These are phyloP conservation scores for Kodamaea alishanica DNA, from an alignment of 1,139 yeast genomes.

Conservation along the genomic window DNA sequence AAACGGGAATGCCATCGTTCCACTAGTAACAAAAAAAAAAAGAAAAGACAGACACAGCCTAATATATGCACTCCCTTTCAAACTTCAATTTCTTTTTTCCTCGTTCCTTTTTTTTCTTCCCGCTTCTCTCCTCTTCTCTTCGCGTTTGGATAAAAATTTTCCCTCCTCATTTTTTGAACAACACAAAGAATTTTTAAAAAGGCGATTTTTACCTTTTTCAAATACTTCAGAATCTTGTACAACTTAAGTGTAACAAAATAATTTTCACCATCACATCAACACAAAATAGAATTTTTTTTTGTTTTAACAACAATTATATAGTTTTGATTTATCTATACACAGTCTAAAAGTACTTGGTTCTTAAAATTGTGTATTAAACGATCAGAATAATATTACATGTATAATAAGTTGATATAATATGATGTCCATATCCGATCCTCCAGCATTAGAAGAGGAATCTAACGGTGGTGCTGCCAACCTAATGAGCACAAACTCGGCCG, in stretches of 20 bases:
- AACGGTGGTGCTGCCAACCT: constrained; percentile 1
- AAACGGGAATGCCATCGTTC: no score
- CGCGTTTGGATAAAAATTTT: not conserved
- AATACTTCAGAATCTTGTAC: constrained; percentile 7
- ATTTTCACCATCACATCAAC: no score
- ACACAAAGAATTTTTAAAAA: not conserved
- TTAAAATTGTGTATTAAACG: no score
- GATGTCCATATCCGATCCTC: constrained; percentile 12
- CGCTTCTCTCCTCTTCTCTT: not conserved
- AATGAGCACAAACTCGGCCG: constrained; percentile 1
- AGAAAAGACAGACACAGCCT: no score
- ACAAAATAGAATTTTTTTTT: constrained; percentile 3
- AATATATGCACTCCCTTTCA: not conserved
- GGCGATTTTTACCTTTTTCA: not conserved
- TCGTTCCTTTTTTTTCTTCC: not conserved
- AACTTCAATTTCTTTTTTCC: not conserved
- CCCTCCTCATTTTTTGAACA: not conserved
- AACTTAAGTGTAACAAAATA: not conserved
- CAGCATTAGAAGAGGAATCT: constrained; percentile 10
- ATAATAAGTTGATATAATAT: constrained; percentile 2
- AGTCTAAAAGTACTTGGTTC: no score
- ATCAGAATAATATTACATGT: constrained; percentile 1
- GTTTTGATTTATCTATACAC: no score
- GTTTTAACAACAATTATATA: constrained; percentile 4
- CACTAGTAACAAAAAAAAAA: no score